These are phyloP conservation scores for Cairneyella variabilis DNA, from an alignment of 495 filamentous ascomycete genomes.

Conservation along the genomic window DNA sequence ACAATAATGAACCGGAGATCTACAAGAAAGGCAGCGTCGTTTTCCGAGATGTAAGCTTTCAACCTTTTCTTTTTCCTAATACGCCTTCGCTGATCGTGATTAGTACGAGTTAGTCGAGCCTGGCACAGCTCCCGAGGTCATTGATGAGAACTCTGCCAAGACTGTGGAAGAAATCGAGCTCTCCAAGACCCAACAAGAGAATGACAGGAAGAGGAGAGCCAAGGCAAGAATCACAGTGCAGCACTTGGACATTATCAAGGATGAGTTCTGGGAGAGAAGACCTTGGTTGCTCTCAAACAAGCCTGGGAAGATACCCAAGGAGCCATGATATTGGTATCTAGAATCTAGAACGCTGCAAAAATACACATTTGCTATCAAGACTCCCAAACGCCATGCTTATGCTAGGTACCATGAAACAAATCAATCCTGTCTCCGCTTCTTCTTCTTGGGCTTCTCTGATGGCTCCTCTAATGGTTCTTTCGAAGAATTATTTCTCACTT, in stretches of 20 bases:
- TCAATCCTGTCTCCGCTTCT: conserved; percentile 24
- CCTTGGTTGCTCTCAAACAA: conserved; percentile 83
- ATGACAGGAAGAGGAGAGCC: conserved; percentile 65
- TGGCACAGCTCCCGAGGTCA: conserved; percentile 17
- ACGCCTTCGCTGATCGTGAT: conserved; percentile 3
- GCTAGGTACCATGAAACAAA: background rate
- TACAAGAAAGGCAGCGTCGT: conserved; percentile 91
- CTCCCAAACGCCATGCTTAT: conserved; percentile 18
- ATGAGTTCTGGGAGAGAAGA: conserved; percentile 84
- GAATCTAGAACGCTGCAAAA: conserved; percentile 13
- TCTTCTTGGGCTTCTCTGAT: conserved; percentile 17
- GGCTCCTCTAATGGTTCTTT: conserved; percentile 3
- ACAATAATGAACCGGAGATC: conserved; percentile 91
- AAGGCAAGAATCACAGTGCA: conserved; percentile 77
- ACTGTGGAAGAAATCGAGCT: conserved; percentile 36
- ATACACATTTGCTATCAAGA: conserved; percentile 2
- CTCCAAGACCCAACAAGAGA: conserved; percentile 75
- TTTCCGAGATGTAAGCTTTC: conserved; percentile 69
- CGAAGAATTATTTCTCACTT: conserved; percentile 27
- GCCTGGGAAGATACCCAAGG: conserved; percentile 59
- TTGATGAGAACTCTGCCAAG: conserved; percentile 18
- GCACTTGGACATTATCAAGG: conserved; percentile 88
- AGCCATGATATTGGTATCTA: conserved; percentile 37
- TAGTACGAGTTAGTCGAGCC: conserved; percentile 54
- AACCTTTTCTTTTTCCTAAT: background rate